phyloP scores from a whole-genome alignment of 2,329 filamentous ascomycete species.

The Colletotrichum gloeosporioides region DNA sequence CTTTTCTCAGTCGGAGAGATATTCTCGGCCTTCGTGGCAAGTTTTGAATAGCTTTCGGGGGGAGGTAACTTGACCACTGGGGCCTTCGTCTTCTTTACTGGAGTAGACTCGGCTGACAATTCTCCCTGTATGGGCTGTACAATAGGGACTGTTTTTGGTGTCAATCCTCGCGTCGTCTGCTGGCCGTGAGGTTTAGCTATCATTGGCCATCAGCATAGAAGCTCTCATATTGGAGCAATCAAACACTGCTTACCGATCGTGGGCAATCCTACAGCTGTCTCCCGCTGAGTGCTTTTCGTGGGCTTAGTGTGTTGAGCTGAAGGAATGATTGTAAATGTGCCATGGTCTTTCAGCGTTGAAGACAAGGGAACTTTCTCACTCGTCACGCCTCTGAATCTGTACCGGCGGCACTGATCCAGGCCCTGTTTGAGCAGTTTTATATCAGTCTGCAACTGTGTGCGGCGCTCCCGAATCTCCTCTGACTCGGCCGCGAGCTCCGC shows the following conservation, averaged over 20 bases:
- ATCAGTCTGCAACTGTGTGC: constrained; percentile 14
- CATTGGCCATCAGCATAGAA: neutral
- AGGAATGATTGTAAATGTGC: neutral
- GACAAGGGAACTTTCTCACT: neutral
- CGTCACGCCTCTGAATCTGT: neutral
- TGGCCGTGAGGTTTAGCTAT: neutral
- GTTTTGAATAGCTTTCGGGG: neutral
- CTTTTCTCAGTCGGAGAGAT: neutral
- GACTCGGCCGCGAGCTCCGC: constrained; percentile 35
- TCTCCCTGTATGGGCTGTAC: neutral
- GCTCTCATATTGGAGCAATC: neutral
- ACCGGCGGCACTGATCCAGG: constrained; percentile 23
- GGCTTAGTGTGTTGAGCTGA: neutral
- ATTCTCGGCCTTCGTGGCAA: neutral
- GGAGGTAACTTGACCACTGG: neutral
- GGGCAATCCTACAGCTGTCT: neutral
- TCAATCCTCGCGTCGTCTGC: neutral
- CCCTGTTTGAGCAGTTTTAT: constrained; percentile 23
- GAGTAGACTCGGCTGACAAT: neutral
- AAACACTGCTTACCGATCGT: neutral
- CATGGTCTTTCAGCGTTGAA: neutral
- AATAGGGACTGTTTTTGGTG: neutral
- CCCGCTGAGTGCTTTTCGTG: neutral
- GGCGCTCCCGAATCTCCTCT: constrained; percentile 23
- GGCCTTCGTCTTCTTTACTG: neutral